Conservation (phyloP, 129 eudicot genomes). For the Solidago caesia region DNA sequence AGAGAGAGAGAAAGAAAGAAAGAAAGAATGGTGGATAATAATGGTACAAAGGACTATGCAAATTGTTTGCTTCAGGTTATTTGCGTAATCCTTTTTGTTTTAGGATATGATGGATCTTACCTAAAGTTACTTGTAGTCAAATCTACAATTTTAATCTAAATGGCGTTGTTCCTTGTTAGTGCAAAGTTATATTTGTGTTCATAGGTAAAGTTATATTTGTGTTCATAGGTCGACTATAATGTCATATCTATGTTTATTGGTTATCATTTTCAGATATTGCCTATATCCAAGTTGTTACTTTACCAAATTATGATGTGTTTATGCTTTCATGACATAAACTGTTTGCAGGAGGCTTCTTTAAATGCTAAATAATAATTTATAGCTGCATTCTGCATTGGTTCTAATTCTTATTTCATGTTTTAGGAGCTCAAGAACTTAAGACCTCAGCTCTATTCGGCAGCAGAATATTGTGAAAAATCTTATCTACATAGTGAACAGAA, state of each 20-base stretch:
- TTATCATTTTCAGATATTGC: background rate
- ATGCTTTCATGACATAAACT: background rate
- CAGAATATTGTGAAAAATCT: slow-evolving; percentile 96
- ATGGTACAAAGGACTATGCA: too few relatives aligned
- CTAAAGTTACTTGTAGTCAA: background rate
- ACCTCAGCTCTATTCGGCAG: slow-evolving; percentile 98
- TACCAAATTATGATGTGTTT: slow-evolving; percentile 23
- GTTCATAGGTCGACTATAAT: background rate
- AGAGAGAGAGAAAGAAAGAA: too few relatives aligned
- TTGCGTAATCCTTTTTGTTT: too few relatives aligned
- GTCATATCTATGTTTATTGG: slow-evolving; percentile 2
- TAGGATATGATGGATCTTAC: slow-evolving; percentile 1
- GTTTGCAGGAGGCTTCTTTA: slow-evolving; percentile 15
- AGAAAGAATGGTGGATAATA: too few relatives aligned
- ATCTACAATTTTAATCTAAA: background rate
- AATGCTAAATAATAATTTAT: slow-evolving; percentile 7
- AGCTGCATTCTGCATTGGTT: slow-evolving; percentile 12
- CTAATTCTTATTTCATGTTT: slow-evolving; percentile 21
- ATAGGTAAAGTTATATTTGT: background rate
- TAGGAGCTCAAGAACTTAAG: slow-evolving; percentile 94
- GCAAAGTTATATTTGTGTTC: slow-evolving; percentile 5
- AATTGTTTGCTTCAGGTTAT: too few relatives aligned
- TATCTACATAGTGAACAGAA: slow-evolving; percentile 91
- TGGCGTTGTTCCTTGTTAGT: background rate
- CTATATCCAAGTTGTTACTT: slow-evolving; percentile 20